A percentile compares a stretch with the other conserved stretches of the same genome.
Conservation (phyloP, 768 basidiomycete species). For the Strobilomyces echinocephalus region DNA sequence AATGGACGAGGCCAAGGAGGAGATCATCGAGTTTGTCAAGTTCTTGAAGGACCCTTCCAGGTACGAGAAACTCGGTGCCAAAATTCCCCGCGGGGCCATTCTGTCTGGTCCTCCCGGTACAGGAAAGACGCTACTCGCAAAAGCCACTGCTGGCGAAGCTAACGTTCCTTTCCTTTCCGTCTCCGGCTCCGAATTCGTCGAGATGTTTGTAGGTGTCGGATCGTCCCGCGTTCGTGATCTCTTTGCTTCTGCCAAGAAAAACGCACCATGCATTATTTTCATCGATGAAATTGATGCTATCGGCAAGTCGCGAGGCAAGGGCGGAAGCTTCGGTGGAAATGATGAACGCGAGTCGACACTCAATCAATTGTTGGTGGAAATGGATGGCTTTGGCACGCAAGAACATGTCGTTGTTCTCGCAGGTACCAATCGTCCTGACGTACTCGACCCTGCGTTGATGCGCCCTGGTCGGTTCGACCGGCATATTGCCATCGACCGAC, state of each 20-base stretch:
- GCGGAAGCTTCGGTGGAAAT: constrained; percentile 83
- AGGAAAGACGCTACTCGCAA: constrained; percentile 95
- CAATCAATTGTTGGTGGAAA: constrained; percentile 96
- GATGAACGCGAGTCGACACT: constrained; percentile 97
- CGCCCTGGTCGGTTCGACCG: constrained; percentile 97
- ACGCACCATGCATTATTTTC: constrained; percentile 98
- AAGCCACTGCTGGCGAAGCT: constrained; percentile 98
- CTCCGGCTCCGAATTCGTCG: constrained; percentile 98
- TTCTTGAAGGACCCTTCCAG: constrained; percentile 94
- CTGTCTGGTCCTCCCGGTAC: constrained; percentile 96
- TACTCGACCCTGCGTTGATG: constrained; percentile 91
- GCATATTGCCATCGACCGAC: constrained; percentile 91
- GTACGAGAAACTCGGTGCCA: constrained; percentile 95
- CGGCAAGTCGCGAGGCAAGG: constrained; percentile 83
- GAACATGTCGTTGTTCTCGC: constrained; percentile 96
- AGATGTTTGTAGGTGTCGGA: constrained; percentile 99
- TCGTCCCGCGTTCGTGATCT: constrained; percentile 96
- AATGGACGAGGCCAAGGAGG: constrained; percentile 99
- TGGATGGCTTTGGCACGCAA: constrained; percentile 98
- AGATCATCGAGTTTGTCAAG: constrained; percentile 99
- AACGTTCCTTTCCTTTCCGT: constrained; percentile 97
- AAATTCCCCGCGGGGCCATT: constrained; percentile 94
- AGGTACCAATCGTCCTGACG: constrained; percentile 95
- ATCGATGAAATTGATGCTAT: constrained; percentile 99
- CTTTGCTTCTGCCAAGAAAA: constrained; percentile 95